These are phyloP conservation scores for Aureobasidium sp. DNA, from an alignment of 2,329 filamentous ascomycete genomes.

Conservation along the genomic window DNA sequence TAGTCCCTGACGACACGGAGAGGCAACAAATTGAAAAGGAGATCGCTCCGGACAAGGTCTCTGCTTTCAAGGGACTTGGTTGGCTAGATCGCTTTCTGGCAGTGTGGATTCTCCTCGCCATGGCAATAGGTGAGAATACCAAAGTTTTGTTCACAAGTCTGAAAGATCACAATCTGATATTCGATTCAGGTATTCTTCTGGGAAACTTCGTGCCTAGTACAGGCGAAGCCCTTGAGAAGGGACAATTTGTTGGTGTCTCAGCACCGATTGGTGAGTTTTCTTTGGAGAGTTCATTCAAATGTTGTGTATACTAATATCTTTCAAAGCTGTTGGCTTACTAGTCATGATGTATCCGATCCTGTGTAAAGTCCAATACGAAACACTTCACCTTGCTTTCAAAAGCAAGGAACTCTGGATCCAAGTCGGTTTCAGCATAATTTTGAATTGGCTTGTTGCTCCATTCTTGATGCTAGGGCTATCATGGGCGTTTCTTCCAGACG, in stretches of 20 bases:
- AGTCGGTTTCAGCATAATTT: conserved; percentile 64
- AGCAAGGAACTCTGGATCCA: conserved; percentile 65
- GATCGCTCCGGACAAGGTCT: conserved; percentile 14
- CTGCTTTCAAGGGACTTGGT: conserved; percentile 34
- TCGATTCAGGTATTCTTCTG: conserved; percentile 54
- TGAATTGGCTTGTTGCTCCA: conserved; percentile 80
- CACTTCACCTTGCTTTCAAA: conserved; percentile 58
- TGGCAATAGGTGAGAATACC: conserved; percentile 45
- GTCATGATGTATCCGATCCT: conserved; percentile 95
- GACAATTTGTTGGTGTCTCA: conserved; percentile 64
- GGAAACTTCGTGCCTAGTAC: conserved; percentile 65
- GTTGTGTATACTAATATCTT: not conserved
- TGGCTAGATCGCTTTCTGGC: conserved; percentile 41
- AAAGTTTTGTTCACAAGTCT: not conserved
- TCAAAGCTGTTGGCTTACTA: conserved; percentile 61
- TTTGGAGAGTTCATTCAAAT: not conserved
- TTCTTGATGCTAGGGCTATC: conserved; percentile 71
- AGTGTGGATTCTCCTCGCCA: conserved; percentile 67
- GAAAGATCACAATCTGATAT: not conserved
- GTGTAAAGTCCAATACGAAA: conserved; percentile 77
- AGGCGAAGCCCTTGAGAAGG: conserved; percentile 57
- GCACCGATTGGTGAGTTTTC: conserved; percentile 53
- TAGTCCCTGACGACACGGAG: not conserved
- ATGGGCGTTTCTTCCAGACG: conserved; percentile 53
- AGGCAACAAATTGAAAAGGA: conserved; percentile 13